phyloP scores from a whole-genome alignment of 2,329 filamentous ascomycete genomes.

The Tolypocladium guangdongense region DNA sequence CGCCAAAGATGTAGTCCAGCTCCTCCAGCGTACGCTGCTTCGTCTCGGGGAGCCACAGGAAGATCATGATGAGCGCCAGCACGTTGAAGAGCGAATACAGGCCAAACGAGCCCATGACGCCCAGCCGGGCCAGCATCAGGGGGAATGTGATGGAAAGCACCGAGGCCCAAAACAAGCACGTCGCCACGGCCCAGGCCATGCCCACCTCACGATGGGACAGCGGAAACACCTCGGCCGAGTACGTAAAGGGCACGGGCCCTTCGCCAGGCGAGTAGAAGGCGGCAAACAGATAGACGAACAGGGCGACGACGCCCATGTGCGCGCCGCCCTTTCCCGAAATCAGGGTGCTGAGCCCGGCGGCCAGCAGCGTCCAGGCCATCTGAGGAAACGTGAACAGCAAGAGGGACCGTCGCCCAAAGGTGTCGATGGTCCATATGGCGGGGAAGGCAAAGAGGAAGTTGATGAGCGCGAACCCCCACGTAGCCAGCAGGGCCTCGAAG shows the following conservation, averaged over 20 bases:
- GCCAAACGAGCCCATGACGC: slow-evolving; percentile 38
- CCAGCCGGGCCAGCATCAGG: slow-evolving; percentile 35
- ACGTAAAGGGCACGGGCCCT: slow-evolving; percentile 57
- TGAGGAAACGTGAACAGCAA: slow-evolving; percentile 31
- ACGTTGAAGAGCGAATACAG: slow-evolving; percentile 47
- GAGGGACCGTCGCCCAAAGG: slow-evolving; percentile 41
- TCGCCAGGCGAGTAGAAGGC: slow-evolving; percentile 43
- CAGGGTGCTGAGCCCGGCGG: slow-evolving; percentile 37
- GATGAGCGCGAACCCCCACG: slow-evolving; percentile 46
- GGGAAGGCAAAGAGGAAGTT: slow-evolving; percentile 49
- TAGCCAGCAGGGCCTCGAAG: slow-evolving; percentile 47
- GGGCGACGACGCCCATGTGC: slow-evolving; percentile 34
- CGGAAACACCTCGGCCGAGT: slow-evolving; percentile 60
- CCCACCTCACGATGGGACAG: slow-evolving; percentile 61
- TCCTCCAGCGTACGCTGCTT: slow-evolving; percentile 43
- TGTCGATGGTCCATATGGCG: slow-evolving; percentile 49
- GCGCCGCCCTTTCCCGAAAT: slow-evolving; percentile 28
- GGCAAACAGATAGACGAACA: slow-evolving; percentile 47
- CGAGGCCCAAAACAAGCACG: slow-evolving; percentile 49
- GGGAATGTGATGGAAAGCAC: slow-evolving; percentile 55
- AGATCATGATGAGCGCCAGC: slow-evolving; percentile 43
- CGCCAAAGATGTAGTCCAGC: slow-evolving; percentile 50
- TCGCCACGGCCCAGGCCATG: slow-evolving; percentile 60
- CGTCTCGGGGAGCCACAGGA: slow-evolving; percentile 47
- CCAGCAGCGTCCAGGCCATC: slow-evolving; percentile 29